Evolutionary conservation across 768 basidiomycete genomes (phyloP).

Genomic region (Xerocomellus chrysenteron): DNA sequence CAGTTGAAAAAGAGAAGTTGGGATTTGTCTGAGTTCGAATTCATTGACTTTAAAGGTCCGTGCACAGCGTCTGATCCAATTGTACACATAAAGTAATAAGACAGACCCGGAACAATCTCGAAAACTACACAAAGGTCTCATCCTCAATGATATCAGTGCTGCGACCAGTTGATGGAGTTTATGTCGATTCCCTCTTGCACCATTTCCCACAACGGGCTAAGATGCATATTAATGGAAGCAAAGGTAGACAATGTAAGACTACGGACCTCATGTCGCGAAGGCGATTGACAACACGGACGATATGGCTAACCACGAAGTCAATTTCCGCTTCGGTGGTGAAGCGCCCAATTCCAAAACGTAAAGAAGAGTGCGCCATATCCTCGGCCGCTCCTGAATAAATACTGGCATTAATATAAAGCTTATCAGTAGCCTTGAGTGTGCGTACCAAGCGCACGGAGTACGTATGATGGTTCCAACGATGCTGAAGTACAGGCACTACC

Average conservation of each 20-base stretch:
- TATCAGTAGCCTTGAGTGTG: slow-evolving; percentile 9
- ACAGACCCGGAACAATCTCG: slow-evolving; percentile 14
- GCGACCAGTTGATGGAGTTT: slow-evolving; percentile 92
- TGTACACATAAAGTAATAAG: slow-evolving; percentile 14
- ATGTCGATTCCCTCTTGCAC: slow-evolving; percentile 98
- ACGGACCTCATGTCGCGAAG: slow-evolving; percentile 91
- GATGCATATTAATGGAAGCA: slow-evolving; percentile 8
- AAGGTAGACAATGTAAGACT: not conserved
- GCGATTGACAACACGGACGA: slow-evolving; percentile 80
- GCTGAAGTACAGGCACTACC: slow-evolving; percentile 99
- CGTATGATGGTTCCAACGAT: slow-evolving; percentile 97
- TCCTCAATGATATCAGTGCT: slow-evolving; percentile 36
- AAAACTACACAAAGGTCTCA: not conserved
- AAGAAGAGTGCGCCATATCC: slow-evolving; percentile 98
- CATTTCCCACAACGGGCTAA: slow-evolving; percentile 98
- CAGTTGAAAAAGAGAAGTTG: slow-evolving; percentile 30
- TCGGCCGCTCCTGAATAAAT: slow-evolving; percentile 75
- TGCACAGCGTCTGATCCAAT: slow-evolving; percentile 24
- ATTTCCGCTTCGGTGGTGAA: slow-evolving; percentile 98
- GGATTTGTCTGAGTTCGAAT: slow-evolving; percentile 34
- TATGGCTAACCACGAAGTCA: slow-evolving; percentile 88
- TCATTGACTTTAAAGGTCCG: slow-evolving; percentile 30
- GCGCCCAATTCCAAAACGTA: slow-evolving; percentile 96
- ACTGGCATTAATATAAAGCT: not conserved
- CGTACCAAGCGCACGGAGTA: slow-evolving; percentile 87